Base-by-base conservation (phyloP, 2,329 filamentous ascomycete species). In the Helminthosporium solani region DNA sequence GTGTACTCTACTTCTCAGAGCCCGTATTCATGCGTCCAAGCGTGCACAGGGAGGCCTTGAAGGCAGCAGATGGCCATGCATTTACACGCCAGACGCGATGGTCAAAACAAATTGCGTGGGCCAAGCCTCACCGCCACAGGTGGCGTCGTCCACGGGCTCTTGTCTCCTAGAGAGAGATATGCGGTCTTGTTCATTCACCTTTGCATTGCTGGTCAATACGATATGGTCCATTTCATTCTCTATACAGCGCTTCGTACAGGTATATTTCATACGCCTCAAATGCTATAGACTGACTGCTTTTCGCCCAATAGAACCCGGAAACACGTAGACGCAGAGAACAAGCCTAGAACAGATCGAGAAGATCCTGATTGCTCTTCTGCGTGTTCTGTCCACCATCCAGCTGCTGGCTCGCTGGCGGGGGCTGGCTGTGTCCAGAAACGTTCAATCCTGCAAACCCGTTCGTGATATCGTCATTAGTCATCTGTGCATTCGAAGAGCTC, bases 401-500 rank as follows among this genome's bases (percentile, higher is more conserved):
- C 61, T 87, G 80, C 66, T 82, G 79, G 9, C 77, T 75, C 3
- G 86, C 76, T 14, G 86, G 84, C 25, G 86, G 79, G 15, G 87
- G 83, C 55, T 85, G 81, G 53, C 76, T 81, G 14, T 75, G 73
- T 33, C 81, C 83, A 37, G 84, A 81, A 64, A 99, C 76, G 72
- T 89, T 85, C 73, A 99, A 77, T 3, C 83, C 84, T 21, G 85
- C 88, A 65, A 99, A 95, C 1, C 91, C 91, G 64, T 90, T 90
- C 75, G 85, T 78, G 77, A 96, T 61, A 52, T 76, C 77, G 58
- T 84, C 80, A 47, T 56, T 71, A 59, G 49, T 63, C 73, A 49
- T 67, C 60, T 53, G 67, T 58, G 47, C 59, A 38, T 67, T 58
- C 43, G 63, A 49, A 36, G 60, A 49, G 58, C 58, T 46, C 38